A percentile compares a stretch with the other conserved stretches of the same genome.
These are phyloP conservation scores for Phytophthora chlamydospora DNA, from an alignment of 352 stramenopile species.

Conservation along the genomic window DNA sequence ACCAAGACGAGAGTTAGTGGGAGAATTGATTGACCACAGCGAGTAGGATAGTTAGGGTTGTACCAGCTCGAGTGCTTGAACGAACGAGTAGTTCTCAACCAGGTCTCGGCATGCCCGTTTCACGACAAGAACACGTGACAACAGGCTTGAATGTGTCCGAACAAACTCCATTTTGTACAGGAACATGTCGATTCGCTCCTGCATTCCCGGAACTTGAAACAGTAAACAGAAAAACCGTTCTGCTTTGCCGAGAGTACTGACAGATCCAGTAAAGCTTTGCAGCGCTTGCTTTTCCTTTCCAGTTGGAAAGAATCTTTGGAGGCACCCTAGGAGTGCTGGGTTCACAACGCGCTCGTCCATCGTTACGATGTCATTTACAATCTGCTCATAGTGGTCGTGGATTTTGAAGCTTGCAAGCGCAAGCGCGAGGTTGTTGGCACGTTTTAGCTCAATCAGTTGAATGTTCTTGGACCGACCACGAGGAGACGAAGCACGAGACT, in stretches of 20 bases:
- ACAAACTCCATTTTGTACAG: constrained; percentile 79
- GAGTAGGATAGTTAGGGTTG: not conserved
- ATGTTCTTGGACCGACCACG: constrained; percentile 77
- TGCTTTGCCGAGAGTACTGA: constrained; percentile 64
- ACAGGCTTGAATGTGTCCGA: constrained; percentile 45
- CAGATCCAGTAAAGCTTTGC: constrained; percentile 47
- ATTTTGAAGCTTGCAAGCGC: constrained; percentile 84
- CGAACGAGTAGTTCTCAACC: constrained; percentile 73
- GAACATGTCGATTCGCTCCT: constrained; percentile 74
- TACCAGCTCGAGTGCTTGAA: constrained; percentile 57
- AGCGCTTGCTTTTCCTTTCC: constrained; percentile 62
- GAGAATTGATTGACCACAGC: not conserved
- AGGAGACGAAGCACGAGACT: constrained; percentile 72
- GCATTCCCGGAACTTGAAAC: constrained; percentile 63
- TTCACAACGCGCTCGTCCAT: constrained; percentile 69
- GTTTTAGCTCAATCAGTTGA: constrained; percentile 80
- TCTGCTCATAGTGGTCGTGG: constrained; percentile 66
- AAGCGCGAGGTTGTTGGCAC: constrained; percentile 79
- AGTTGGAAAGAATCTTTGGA: constrained; percentile 81
- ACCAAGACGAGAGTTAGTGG: not conserved
- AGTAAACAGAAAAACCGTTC: constrained; percentile 76
- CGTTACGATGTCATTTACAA: constrained; percentile 59
- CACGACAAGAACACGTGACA: constrained; percentile 56
- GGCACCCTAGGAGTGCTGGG: constrained; percentile 63
- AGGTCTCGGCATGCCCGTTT: constrained; percentile 72